These are phyloP conservation scores for Suhomyces bribrorum DNA, from an alignment of 1,139 yeast genomes.

Conservation along the genomic window DNA sequence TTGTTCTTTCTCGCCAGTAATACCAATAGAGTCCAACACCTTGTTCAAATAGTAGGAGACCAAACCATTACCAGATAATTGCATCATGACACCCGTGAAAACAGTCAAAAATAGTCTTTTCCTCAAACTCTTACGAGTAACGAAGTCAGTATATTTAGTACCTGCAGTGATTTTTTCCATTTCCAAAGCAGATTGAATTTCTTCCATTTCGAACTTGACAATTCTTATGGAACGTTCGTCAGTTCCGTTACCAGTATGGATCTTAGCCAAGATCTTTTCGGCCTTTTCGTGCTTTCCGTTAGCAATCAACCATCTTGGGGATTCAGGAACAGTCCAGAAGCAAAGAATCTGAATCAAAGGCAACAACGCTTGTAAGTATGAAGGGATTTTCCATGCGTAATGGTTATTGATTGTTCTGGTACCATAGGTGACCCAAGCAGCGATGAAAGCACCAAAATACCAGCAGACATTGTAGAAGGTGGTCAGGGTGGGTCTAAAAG, in stretches of 20 bases:
- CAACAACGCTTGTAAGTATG: constrained; percentile 44
- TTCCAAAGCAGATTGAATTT: constrained; percentile 44
- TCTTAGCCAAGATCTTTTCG: constrained; percentile 32
- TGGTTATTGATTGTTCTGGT: constrained; percentile 33
- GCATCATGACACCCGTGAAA: constrained; percentile 42
- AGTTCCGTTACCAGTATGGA: constrained; percentile 40
- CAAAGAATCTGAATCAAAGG: constrained; percentile 29
- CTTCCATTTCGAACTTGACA: constrained; percentile 47
- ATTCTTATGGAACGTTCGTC: constrained; percentile 33
- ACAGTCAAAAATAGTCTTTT: constrained; percentile 43
- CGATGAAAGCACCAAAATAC: constrained; percentile 52
- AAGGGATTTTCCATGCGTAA: constrained; percentile 48
- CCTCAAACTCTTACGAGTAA: constrained; percentile 40
- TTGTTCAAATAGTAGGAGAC: constrained; percentile 52
- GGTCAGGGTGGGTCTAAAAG: constrained; percentile 49
- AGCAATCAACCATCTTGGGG: constrained; percentile 46
- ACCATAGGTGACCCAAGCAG: constrained; percentile 57
- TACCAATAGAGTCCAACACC: constrained; percentile 52
- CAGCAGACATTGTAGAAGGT: constrained; percentile 48
- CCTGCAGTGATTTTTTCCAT: constrained; percentile 29
- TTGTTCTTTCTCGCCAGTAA: constrained; percentile 44
- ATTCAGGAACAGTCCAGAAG: constrained; percentile 45
- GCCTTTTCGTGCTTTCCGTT: constrained; percentile 42
- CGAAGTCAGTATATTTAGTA: constrained; percentile 36
- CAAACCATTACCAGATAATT: constrained; percentile 54